Evolutionary conservation across 371 early-diverging fungal genomes (phyloP), one percentile per base, ranked within the genome.

Genomic region (Mucor saturninus): DNA sequence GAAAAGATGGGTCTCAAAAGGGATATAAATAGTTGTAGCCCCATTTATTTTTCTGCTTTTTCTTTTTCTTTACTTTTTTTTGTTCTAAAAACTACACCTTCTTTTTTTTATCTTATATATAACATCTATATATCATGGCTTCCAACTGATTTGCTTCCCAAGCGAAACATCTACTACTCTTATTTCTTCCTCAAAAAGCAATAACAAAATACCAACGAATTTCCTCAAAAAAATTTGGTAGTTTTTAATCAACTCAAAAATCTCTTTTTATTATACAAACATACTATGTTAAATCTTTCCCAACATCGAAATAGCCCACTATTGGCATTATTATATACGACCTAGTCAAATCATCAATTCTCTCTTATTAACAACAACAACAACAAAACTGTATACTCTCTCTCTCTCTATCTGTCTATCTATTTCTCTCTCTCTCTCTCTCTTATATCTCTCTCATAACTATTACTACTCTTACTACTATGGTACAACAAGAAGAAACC

Each of bases 101-200:
- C 54, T 55, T 49, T 37, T 35, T 50, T 64, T 42, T 54, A 43
- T 8, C 35, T 8, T 54, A 54, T 53, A 39, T 49, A 39, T 37
- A 46, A 13, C 31, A 9, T 37, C 39, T 45, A 45, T 64, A 21
- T 51, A 64, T 52, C 54, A 65, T 65, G 65, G 54, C 55, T 48
- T 59, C 59, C 38, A 39, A 65, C 53, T 59, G 59, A 64, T 57
- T 59, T 58, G 64, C 51, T 58, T 52, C 48, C 53, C 52, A 62
- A 54, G 58, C 58, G 58, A 58, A 58, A 46, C 62, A 46, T 55
- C 48, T 37, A 45, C 46, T 38, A 53, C 52, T 29, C 40, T 30
- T 48, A 46, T 55, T 62, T 48, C 32, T 55, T 29, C 37, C 37
- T 52, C 42, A 35, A 39, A 57, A 58, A 50, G 40, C 53, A 58